These are phyloP conservation scores for Sporisorium graminicola DNA, from an alignment of 1,284 basidiomycete genomes.

Conservation along the genomic window DNA sequence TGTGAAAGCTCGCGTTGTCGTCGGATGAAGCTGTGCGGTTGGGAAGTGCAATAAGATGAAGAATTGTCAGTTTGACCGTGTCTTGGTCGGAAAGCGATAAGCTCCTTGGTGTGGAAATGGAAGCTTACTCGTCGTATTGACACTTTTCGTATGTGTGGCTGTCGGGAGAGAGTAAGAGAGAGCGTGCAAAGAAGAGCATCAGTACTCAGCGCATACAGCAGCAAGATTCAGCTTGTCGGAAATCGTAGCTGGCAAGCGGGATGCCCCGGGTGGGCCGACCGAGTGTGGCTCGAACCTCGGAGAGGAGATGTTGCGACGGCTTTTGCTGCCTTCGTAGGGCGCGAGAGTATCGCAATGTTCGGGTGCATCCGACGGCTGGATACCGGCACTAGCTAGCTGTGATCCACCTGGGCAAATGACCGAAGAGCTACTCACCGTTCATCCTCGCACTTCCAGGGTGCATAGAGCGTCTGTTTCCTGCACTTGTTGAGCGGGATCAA, in stretches of 20 bases:
- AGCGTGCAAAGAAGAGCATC: neutral
- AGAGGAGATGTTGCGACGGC: too few species aligned
- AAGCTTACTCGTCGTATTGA: constrained; percentile 66
- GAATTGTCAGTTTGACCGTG: neutral
- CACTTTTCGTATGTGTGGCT: constrained; percentile 68
- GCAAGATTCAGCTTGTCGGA: neutral
- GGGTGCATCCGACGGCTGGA: too few species aligned
- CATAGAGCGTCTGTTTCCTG: constrained; percentile 78
- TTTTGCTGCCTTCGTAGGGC: neutral
- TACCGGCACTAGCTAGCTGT: neutral
- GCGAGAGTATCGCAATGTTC: too few species aligned
- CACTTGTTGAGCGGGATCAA: constrained; percentile 87
- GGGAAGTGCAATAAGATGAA: neutral
- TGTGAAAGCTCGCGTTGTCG: constrained; percentile 56
- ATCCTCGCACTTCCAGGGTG: constrained; percentile 86
- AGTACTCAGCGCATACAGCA: constrained; percentile 6
- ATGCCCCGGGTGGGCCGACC: neutral
- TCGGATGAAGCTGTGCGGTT: constrained; percentile 52
- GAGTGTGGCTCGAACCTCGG: neutral
- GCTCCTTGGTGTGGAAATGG: neutral
- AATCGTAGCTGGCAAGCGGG: neutral
- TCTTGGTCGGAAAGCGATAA: too few species aligned
- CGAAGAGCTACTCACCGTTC: constrained; percentile 73
- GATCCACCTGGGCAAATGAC: neutral
- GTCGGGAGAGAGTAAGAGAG: neutral